Percentiles rank a stretch among this genome's conserved stretches.
These are phyloP conservation scores for Grosmannia serpens DNA, from an alignment of 2,329 filamentous ascomycete genomes.

Conservation along the genomic window DNA sequence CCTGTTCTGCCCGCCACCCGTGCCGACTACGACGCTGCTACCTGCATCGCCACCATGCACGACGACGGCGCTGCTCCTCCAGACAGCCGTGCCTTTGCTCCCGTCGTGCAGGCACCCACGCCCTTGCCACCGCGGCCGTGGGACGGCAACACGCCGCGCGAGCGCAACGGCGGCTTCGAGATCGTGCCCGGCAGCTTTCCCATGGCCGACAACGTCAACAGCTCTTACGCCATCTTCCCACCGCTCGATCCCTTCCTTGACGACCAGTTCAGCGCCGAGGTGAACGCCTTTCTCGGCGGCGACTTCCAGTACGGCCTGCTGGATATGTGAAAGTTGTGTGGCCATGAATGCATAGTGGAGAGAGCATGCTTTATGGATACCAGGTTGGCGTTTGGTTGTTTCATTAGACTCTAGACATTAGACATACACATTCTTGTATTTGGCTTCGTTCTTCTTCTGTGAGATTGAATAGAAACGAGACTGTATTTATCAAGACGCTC, in stretches of 20 bases:
- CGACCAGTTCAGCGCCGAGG: conserved; percentile 14
- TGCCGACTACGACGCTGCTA: too few relatives aligned
- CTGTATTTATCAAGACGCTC: too few relatives aligned
- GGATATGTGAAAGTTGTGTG: neutral
- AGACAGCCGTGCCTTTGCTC: neutral
- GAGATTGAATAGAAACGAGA: too few relatives aligned
- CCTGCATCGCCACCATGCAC: neutral
- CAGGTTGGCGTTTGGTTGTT: neutral
- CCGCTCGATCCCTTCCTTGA: conserved; percentile 10
- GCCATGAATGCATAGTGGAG: neutral
- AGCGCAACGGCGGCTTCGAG: neutral
- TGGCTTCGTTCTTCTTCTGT: too few relatives aligned
- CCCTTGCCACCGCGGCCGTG: neutral
- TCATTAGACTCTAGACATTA: neutral
- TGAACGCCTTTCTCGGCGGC: conserved; percentile 11
- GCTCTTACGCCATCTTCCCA: neutral
- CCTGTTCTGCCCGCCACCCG: neutral
- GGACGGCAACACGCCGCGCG: neutral
- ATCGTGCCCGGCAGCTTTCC: neutral
- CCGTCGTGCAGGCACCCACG: neutral
- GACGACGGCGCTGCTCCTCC: neutral
- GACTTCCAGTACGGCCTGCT: conserved; percentile 12
- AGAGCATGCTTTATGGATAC: neutral
- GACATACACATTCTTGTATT: neutral
- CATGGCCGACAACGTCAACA: neutral